These are phyloP conservation scores for Dipteronia dyeriana DNA, from an alignment of 345 rosid genomes.

Conservation along the genomic window DNA sequence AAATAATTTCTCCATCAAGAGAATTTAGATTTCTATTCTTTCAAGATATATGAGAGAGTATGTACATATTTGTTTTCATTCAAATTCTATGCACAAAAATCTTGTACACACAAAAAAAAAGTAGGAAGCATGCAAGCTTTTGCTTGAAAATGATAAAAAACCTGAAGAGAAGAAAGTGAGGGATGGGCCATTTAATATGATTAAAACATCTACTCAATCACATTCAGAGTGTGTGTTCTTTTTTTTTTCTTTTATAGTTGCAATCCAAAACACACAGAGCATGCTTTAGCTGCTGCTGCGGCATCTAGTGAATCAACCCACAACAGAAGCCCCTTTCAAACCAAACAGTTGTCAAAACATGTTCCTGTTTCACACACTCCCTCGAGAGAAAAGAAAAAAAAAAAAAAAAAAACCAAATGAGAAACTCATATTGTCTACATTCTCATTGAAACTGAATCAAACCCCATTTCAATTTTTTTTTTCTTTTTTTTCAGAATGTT, in stretches of 20 bases:
- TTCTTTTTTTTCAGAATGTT: background rate
- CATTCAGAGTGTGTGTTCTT: constrained; percentile 33
- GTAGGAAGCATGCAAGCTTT: background rate
- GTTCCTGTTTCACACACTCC: constrained; percentile 23
- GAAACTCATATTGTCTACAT: constrained; percentile 6
- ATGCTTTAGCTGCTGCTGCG: constrained; percentile 14
- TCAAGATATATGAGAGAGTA: background rate
- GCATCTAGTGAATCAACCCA: constrained; percentile 15
- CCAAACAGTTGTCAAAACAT: constrained; percentile 23
- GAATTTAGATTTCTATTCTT: background rate
- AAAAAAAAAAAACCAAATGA: background rate
- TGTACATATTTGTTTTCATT: background rate
- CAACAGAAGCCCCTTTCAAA: constrained; percentile 19
- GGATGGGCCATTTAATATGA: constrained; percentile 32
- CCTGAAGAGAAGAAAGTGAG: background rate
- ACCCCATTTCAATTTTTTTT: background rate
- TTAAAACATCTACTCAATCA: constrained; percentile 37
- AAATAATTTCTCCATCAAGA: background rate
- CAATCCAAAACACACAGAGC: constrained; percentile 28
- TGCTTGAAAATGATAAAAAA: constrained; percentile 17
- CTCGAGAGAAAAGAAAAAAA: background rate
- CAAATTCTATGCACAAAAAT: background rate
- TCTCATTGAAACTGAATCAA: background rate
- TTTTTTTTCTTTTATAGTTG: constrained; percentile 22
- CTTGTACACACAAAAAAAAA: background rate